Base-by-base conservation (phyloP, 345 rosid genomes). In the Combretum micranthum region DNA sequence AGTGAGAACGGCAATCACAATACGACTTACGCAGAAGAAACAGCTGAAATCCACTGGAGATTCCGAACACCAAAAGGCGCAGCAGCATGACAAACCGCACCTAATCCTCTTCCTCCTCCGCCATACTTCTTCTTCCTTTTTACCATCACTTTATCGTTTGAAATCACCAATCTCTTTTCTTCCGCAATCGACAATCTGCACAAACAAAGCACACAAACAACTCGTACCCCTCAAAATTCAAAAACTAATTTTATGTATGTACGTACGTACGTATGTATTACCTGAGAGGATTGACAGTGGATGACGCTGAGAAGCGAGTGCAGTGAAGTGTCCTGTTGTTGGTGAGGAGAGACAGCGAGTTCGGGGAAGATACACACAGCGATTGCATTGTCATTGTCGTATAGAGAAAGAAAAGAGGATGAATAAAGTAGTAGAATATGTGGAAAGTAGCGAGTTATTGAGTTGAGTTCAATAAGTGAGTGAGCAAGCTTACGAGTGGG, bases 11-110 rank as follows among this genome's bases (percentile, higher is more conserved):
- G 44, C 44, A 44, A 32, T 11, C 1, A 32, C 9, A 42, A 55
- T 56, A 59, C 62, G 56, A 12, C 71, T 42, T 77, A 92, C 99
- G 50, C 73, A 73, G 93, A 83, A 52, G 88, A 76, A 46, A 86
- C 45, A 13, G 82, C 44, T 15, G 94, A 81, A 72, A 93, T 71
- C 96, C 81, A 88, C 74, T 85, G 96, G 50, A 93, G 75, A 69
- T 69, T 86, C 26, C 50, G 71, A 20, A 65, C 55, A 21, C 80
- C 55, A 49, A 88, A 47, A 37, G 86, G 82, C 48, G 77, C 74
- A 43, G 93, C 83, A 50, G 93, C 83, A 50, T 63, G 77, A 59
- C 94, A 88, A 47, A 88, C 86, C 47, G 75, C 78, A 57, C 83
- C 62, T 3, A 63, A 73, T 62, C 82, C 77, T 72, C 86, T 78